These are phyloP conservation scores for Saccharum hybrid DNA, from an alignment of 202 grass and related monocot genomes.

Conservation along the genomic window DNA sequence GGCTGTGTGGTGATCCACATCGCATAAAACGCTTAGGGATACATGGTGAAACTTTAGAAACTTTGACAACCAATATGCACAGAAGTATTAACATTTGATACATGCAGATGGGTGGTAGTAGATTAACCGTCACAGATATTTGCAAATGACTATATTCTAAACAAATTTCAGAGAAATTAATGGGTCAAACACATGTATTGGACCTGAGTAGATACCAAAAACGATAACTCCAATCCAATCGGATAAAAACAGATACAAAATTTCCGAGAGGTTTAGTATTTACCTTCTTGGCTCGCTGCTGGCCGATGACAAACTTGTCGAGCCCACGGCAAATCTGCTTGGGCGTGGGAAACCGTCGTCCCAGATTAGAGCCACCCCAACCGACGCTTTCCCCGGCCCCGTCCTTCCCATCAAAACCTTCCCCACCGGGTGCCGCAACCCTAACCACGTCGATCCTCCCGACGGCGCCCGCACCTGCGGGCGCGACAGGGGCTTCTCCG, in stretches of 20 bases:
- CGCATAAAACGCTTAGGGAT: neutral
- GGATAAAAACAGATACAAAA: neutral
- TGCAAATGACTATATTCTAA: neutral
- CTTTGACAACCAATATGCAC: neutral
- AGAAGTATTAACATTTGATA: neutral
- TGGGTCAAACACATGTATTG: neutral
- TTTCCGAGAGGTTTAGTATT: neutral
- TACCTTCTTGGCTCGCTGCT: slow-evolving; percentile 75
- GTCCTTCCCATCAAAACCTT: slow-evolving; percentile 45
- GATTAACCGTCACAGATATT: neutral
- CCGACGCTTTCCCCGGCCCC: slow-evolving; percentile 13
- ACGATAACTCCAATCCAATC: neutral
- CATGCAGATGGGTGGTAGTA: neutral
- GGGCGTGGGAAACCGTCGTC: slow-evolving; percentile 59
- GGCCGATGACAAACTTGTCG: slow-evolving; percentile 72
- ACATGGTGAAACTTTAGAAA: neutral
- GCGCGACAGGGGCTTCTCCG: slow-evolving; percentile 34
- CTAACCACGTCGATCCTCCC: slow-evolving; percentile 61
- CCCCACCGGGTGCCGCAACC: slow-evolving; percentile 48
- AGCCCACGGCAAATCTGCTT: slow-evolving; percentile 65
- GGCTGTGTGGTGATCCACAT: neutral
- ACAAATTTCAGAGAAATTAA: neutral
- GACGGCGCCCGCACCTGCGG: neutral
- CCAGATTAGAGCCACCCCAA: slow-evolving; percentile 61
- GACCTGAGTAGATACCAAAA: neutral